Evolutionary conservation across 345 rosid genomes (phyloP), one percentile per base, ranked within the genome.

Genomic region (Hibiscus mutabilis): DNA sequence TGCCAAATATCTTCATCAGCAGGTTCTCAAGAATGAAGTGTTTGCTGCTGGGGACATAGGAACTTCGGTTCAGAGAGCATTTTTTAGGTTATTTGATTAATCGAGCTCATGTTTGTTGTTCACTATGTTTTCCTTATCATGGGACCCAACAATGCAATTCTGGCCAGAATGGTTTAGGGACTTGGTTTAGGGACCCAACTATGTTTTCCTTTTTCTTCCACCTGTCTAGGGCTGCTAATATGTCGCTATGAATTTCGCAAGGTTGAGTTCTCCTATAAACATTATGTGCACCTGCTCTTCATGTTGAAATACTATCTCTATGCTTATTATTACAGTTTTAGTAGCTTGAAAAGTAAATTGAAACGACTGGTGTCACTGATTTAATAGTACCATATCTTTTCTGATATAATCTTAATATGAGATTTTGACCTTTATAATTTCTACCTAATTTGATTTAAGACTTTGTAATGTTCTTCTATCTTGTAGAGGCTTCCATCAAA

Each of bases 1-100:
- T 68, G 93, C 96, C 73, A 93, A 93, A 85, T 89, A 40, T 85
- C 89, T 93, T 74, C 98, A 93, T 72, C 91, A 78, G 75, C 97
- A 93, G 79, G 91, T 93, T 75, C 85, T 83, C 46, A 86, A 81
- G 83, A 60, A 79, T 69, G 97, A 87, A 49, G 89, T 85, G 21
- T 93, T 85, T 76, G 76, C 82, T 5, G 84, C 88, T 73, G 98
- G 97, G 71, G 97, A 89, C 61, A 77, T 87, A 24, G 93, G 83
- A 74, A 83, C 80, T 74, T 84, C 97, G 33, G 76, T 87, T 73
- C 93, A 86, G 79, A 91, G 79, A 81, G 84, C 98, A 4, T 93
- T 89, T 82, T 81, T 91, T 85, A 91, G 98, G 98, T 93, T 57
- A 25, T 62, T 24, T 31, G 13, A 9, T 51, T 37, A 14, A 35